phyloP scores from a whole-genome alignment of 1,284 basidiomycete genomes.

The Boletus holoroseus region DNA sequence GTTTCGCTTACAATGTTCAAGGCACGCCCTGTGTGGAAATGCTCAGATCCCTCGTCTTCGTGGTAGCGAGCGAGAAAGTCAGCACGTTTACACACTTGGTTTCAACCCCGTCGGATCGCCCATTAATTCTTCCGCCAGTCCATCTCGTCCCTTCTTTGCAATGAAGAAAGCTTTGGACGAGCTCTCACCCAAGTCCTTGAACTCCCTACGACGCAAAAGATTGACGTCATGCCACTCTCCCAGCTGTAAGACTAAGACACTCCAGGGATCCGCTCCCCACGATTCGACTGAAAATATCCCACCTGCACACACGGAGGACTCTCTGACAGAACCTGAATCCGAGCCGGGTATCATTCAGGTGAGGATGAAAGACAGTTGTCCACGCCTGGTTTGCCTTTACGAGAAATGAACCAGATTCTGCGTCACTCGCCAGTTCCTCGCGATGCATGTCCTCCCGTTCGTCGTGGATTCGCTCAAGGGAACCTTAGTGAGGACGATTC shows the following conservation, averaged over 20 bases:
- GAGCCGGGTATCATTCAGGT: constrained; percentile 16
- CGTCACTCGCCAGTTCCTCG: not conserved
- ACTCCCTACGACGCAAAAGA: not conserved
- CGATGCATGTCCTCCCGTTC: not conserved
- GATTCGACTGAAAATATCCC: constrained; percentile 10
- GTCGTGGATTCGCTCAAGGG: not conserved
- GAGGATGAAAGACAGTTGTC: constrained; percentile 1
- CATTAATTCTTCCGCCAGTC: not conserved
- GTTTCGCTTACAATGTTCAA: constrained; percentile 11
- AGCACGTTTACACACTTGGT: not conserved
- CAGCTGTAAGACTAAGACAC: not conserved
- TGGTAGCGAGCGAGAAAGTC: not conserved
- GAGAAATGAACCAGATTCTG: not conserved
- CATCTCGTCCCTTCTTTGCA: not conserved
- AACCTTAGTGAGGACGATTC: constrained; percentile 25
- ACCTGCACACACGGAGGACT: constrained; percentile 20
- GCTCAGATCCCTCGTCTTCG: not conserved
- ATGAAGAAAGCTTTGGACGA: constrained; percentile 2
- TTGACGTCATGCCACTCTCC: constrained; percentile 3
- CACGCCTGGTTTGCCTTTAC: not conserved
- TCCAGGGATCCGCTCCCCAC: not conserved
- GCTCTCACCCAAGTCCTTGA: not conserved
- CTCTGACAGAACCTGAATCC: constrained; percentile 33
- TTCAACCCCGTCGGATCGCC: constrained; percentile 6
- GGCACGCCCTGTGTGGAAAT: not conserved